Base-by-base conservation (phyloP, 2,329 filamentous ascomycete species). In the Sporothrix variecibatus region DNA sequence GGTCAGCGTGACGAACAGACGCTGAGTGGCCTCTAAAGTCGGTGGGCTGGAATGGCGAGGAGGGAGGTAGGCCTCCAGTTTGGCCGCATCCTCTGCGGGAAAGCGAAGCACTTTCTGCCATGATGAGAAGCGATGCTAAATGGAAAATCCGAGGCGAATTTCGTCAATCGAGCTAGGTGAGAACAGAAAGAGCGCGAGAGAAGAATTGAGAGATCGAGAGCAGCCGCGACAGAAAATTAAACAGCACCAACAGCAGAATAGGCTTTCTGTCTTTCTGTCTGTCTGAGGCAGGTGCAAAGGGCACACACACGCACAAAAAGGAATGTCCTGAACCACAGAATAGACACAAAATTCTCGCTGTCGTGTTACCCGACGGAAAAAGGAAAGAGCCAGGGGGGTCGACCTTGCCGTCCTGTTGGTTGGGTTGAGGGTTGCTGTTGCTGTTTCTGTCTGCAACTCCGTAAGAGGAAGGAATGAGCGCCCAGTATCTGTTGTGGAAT, bases 1-100 rank as follows among this genome's bases (percentile, higher is more conserved):
- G 15, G 95, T 98, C 56, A 98, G 86, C 1, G 95, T 98, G 69
- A 94, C 87, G 80, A 88, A 89, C 12, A 85, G 85, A 11, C 80
- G 80, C n/a, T 67, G 8, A 2, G 4, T 17, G 12, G 15, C 17
- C n/a, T 4, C 26, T 31, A 34, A 17, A 2, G 53, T 1, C 34
- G 53, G 11, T 5, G n/a, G 31, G 15, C 3, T 6, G 3, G 75
- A 72, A 28, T 46, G 71, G 7, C 23, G 68, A 26, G 69, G 71
- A 40, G 79, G 77, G 70, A 80, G 77, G 64, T 78, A 75, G 31
- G 76, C 15, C 75, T 76, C 77, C 28, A 80, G 73, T 28, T 76
- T 76, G 74, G 76, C 72, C 34, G 78, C 77, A 38, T 79, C 72
- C 20, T 75, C 71, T 9, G 74, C 56, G 7, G 77, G 75, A 51